These are phyloP conservation scores for Syzygium aromaticum DNA, from an alignment of 345 rosid species.

Conservation along the genomic window DNA sequence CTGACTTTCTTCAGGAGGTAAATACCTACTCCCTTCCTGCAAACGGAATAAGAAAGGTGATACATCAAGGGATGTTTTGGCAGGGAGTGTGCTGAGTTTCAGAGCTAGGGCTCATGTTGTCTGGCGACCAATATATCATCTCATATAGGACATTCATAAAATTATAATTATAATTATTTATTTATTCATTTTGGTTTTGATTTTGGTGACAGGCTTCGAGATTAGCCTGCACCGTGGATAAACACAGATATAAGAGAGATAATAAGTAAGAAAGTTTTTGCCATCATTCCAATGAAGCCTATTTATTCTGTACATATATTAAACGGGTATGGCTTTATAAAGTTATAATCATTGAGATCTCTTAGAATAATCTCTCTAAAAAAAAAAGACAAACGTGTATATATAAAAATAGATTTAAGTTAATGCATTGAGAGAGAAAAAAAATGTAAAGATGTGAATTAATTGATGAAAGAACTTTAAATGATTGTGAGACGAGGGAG, in stretches of 20 bases:
- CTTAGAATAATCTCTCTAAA: background rate
- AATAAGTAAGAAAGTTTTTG: background rate
- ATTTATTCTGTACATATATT: background rate
- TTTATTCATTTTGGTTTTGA: background rate
- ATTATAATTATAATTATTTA: background rate
- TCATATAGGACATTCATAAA: background rate
- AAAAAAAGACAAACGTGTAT: fast-evolving
- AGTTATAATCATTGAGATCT: background rate
- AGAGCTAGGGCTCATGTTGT: background rate
- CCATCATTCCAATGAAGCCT: background rate
- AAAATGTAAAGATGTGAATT: background rate
- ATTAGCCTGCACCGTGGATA: background rate
- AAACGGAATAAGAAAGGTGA: background rate
- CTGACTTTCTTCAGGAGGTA: background rate
- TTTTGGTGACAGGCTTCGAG: background rate
- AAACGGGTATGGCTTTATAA: background rate
- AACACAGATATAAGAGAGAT: background rate
- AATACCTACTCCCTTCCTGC: background rate
- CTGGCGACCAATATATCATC: background rate
- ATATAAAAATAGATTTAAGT: background rate
- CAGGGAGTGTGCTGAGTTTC: background rate
- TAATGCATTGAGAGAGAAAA: background rate
- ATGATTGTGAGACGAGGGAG: background rate
- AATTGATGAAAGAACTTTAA: background rate
- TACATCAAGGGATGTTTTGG: background rate